These are phyloP conservation scores for Gracilaria caudata DNA, from an alignment of 23 red algal genomes.

Conservation along the genomic window DNA sequence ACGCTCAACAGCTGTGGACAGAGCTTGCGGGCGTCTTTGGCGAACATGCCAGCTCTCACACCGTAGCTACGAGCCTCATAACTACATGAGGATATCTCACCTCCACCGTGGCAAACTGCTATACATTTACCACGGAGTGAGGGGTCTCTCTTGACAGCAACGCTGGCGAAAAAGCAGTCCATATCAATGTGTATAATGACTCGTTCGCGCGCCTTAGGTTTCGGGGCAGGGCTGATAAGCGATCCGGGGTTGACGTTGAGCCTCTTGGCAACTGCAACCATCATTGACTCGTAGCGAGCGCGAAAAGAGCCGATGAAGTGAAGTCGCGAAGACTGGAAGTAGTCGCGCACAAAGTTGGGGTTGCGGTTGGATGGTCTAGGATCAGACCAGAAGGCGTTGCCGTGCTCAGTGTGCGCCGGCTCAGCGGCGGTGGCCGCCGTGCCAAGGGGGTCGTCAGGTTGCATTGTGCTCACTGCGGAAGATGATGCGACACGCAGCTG, in stretches of 20 bases:
- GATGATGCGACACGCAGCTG: background rate
- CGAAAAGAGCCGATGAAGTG: conserved; percentile 99
- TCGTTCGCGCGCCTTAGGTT: conserved; percentile 20
- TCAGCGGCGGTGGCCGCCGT: background rate
- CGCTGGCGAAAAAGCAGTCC: conserved; percentile 96
- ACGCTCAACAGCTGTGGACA: conserved; percentile 83
- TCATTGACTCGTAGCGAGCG: conserved; percentile 86
- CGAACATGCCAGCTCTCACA: conserved; percentile 91
- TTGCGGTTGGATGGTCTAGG: conserved; percentile 82
- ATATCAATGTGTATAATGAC: conserved; percentile 97
- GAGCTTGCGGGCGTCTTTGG: conserved; percentile 68
- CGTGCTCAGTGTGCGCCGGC: background rate
- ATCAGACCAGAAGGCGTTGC: conserved; percentile 38
- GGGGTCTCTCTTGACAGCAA: conserved; percentile 75
- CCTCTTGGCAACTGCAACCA: conserved; percentile 66
- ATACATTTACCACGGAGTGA: conserved; percentile 73
- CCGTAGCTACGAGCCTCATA: conserved; percentile 91
- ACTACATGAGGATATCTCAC: conserved; percentile 91
- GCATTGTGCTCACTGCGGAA: background rate
- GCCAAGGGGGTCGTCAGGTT: background rate
- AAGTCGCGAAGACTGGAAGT: conserved; percentile 91
- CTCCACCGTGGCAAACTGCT: conserved; percentile 90
- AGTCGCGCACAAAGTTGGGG: conserved; percentile 96
- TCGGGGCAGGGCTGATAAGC: conserved; percentile 23
- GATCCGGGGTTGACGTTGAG: conserved; percentile 33